Evolutionary conservation across 2,329 filamentous ascomycete species (phyloP), one percentile per base, ranked within the genome.

Genomic region (Blumeriella jaapii): DNA sequence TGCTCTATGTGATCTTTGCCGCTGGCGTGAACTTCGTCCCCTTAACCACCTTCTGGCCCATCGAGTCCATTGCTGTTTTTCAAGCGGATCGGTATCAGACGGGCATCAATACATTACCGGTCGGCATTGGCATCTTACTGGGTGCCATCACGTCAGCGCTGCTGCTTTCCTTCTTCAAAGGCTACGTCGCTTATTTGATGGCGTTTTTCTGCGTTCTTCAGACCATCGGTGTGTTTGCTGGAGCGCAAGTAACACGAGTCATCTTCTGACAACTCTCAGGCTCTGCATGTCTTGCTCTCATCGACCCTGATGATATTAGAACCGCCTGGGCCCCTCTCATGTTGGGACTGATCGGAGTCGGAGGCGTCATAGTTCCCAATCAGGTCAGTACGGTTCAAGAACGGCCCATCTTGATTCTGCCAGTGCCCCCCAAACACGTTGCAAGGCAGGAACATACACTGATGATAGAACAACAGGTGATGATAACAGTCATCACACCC

Each of bases 301-400:
- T 64, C 1, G 55, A 57, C 3, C 52, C 59, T 2, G 59, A 75
- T 51, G 76, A 74, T 45, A 59, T 74, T 34, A 44, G 60, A 37
- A 56, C 61, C 16, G 56, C 75, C 9, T 76, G 68, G 58, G 65
- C 62, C 3, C 58, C 78, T 15, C 58, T 80, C 12, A 58, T 70
- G 9, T 50, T 80, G 3, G 72, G 72, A 2, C 68, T 71, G 3
- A 54, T 80, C 4, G 76, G 76, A 5, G 71, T 80, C 6, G 77
- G 75, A 8, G 76, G 71, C 2, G 75, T 81, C 38, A 68, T 80
- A 10, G 69, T 81, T 5, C 76, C 75, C 0, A 68, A 69, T 1
- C 74, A 71, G 1, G 74, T 79, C 47, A 74, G 80, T 34, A 69
- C n/a, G n/a, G n/a, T n/a, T n/a, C n/a, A n/a, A n/a, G n/a, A n/a